Evolutionary conservation across 805 yeast species (phyloP).

Genomic region (Cyberlindnera maclurae): DNA sequence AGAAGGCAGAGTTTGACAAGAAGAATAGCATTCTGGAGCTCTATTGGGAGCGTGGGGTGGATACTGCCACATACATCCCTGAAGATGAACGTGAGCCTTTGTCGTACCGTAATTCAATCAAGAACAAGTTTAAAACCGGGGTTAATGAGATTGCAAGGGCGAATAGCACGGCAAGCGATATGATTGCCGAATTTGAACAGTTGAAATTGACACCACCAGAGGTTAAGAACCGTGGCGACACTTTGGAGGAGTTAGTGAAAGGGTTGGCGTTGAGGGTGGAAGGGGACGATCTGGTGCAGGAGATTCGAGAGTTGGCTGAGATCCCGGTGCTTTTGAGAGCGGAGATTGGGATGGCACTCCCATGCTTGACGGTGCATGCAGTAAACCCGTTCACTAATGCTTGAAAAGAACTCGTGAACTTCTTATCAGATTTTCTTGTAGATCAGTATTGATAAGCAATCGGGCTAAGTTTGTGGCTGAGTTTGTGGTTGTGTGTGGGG

Average conservation of each 20-base stretch:
- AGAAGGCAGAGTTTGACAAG: slow-evolving; percentile 88
- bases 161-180: slow-evolving; percentile 17
- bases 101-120: slow-evolving; percentile 70
- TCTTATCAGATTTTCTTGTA: background rate
- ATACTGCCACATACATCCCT: slow-evolving; percentile 85
- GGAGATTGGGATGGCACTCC: slow-evolving; percentile 92
- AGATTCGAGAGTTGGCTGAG: slow-evolving; percentile 65
- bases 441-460: no score
- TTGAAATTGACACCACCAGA: slow-evolving; percentile 38
- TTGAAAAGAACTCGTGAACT: slow-evolving; percentile 8
- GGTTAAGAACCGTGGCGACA: slow-evolving; percentile 25
- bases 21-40: slow-evolving; percentile 60
- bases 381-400: slow-evolving; percentile 67
- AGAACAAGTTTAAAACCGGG: slow-evolving; percentile 69
- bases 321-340: slow-evolving; percentile 85
- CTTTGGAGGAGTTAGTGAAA: slow-evolving; percentile 50
- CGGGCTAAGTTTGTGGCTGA: no score
- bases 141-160: slow-evolving; percentile 64
- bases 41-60: slow-evolving; percentile 90
- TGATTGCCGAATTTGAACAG: slow-evolving; percentile 40
- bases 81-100: slow-evolving; percentile 79
- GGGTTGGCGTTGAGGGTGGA: slow-evolving; percentile 54
- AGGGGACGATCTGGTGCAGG: slow-evolving; percentile 64
- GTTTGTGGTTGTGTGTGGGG: no score
- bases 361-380: slow-evolving; percentile 88